Evolutionary conservation across 1,139 yeast species (phyloP).

Genomic region (Yamadazyma triangularis): DNA sequence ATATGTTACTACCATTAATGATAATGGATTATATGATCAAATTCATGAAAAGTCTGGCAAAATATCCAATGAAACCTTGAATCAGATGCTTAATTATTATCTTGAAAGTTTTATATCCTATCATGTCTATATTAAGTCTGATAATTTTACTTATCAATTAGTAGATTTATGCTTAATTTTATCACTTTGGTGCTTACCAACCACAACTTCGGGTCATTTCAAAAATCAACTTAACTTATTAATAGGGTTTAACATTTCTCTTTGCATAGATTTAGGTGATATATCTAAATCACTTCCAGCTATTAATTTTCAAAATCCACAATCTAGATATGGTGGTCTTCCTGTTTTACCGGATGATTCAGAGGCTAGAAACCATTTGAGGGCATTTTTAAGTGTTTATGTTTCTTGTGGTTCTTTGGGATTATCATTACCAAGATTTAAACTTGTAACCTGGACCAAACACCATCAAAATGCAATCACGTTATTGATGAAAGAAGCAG

Average conservation of each 20-base stretch:
- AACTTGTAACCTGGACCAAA: slow-evolving; percentile 44
- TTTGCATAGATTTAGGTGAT: slow-evolving; percentile 47
- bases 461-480: slow-evolving; percentile 35
- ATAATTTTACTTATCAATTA: slow-evolving; percentile 36
- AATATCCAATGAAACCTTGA: slow-evolving; percentile 22
- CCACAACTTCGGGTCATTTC: slow-evolving; percentile 46
- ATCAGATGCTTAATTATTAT: slow-evolving; percentile 38
- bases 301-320: too few species aligned
- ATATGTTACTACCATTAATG: slow-evolving; percentile 45
- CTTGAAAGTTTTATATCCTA: slow-evolving; percentile 44
- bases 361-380: slow-evolving; percentile 33
- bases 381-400: slow-evolving; percentile 44
- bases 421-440: slow-evolving; percentile 45
- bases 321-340: slow-evolving; percentile 2
- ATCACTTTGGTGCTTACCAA: slow-evolving; percentile 50
- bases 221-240: slow-evolving; percentile 47
- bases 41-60: slow-evolving; percentile 8
- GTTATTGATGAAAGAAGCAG: slow-evolving; percentile 26
- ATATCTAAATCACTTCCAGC: slow-evolving; percentile 17
- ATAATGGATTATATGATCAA: slow-evolving; percentile 22
- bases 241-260: slow-evolving; percentile 39
- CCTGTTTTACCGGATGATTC: slow-evolving; percentile 20
- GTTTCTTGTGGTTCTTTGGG: slow-evolving; percentile 49
- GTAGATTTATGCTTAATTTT: slow-evolving; percentile 42
- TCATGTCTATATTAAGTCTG: slow-evolving; percentile 37